Conservation (phyloP, 2,329 filamentous ascomycete genomes). For the Leptosphaerulina australis region DNA sequence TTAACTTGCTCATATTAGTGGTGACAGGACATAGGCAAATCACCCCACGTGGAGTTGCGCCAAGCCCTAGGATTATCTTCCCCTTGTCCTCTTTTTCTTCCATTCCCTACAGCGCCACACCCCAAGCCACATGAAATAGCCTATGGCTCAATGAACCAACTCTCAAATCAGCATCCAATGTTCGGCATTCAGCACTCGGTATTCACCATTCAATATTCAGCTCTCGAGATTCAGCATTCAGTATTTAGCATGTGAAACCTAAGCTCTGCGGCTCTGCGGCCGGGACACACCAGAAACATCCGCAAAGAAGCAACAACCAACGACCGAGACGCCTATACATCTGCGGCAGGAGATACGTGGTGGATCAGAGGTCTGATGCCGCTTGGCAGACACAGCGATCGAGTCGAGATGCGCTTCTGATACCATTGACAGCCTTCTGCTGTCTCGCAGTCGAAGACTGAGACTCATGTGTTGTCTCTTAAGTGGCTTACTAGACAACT, state of each 20-base stretch:
- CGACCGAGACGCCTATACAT: neutral
- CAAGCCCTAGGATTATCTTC: too few species aligned
- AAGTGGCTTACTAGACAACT: neutral
- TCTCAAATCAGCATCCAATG: too few species aligned
- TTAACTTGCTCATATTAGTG: too few species aligned
- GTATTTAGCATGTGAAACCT: conserved; percentile 3
- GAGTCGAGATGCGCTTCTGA: conserved; percentile 7
- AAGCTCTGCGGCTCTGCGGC: conserved; percentile 13
- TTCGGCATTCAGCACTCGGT: too few species aligned
- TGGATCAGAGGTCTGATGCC: conserved; percentile 7
- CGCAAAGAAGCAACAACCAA: neutral
- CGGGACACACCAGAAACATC: conserved; percentile 12
- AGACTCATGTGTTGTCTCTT: conserved; percentile 1
- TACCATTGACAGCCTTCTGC: conserved; percentile 5
- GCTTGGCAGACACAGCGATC: conserved; percentile 7
- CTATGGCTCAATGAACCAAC: too few species aligned
- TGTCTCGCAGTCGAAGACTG: neutral
- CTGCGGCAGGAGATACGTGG: neutral
- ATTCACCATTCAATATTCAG: too few species aligned
- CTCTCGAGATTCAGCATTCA: too few species aligned
- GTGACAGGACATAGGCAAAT: too few species aligned
- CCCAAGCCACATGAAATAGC: too few species aligned
- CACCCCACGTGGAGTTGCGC: too few species aligned
- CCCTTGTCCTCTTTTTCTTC: too few species aligned
- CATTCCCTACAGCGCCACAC: too few species aligned